Base-by-base conservation (phyloP, 2,329 filamentous ascomycete genomes). In the Sordariomycetes sp. region DNA sequence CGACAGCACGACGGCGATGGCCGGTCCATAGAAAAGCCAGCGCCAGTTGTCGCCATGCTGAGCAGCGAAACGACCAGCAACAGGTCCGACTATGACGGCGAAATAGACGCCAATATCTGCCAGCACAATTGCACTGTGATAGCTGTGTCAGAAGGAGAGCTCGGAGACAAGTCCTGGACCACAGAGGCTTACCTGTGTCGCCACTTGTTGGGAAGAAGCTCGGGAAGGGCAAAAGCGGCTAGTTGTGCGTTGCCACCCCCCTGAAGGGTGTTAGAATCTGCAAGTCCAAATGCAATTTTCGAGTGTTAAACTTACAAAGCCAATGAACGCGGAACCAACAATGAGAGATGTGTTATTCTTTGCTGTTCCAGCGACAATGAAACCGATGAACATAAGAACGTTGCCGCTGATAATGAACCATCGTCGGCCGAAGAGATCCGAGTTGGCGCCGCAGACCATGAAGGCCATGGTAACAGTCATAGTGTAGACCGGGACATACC, bases 201-300 rank as follows among this genome's bases (percentile, higher is more conserved):
- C 61, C 62, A 67, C 43, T 67, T 68, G 47, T 67, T 67, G 1
- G 63, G 63, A 3, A 69, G 53, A 16, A 69, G 54, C 39, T 67
- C 63, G 6, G 63, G 60, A 7, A 68, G 54, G 7, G 59, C 61
- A 43, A 66, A 64, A 26, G 60, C 62, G 12, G 59, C 63, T 34
- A 63, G 49, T 46, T 66, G 61, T 19, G 58, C 61, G 29, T 61
- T 63, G 6, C 55, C 61, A 14, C 48, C 60, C n/a, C 61, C 61
- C 43, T 43, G 16, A n/a, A n/a, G n/a, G n/a, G n/a, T n/a, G n/a
- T n/a, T n/a, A n/a, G n/a, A n/a, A n/a, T n/a, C n/a, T n/a, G n/a
- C n/a, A n/a, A 14, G 21, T 8, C 16, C 6, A 18, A 20, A 15
- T 32, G 16, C 25, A 18, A 2, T 20, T 14, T 10, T n/a, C 8